Evolutionary conservation across 257 asterid species (phyloP).

Genomic region (Solanum tarapatanum): DNA sequence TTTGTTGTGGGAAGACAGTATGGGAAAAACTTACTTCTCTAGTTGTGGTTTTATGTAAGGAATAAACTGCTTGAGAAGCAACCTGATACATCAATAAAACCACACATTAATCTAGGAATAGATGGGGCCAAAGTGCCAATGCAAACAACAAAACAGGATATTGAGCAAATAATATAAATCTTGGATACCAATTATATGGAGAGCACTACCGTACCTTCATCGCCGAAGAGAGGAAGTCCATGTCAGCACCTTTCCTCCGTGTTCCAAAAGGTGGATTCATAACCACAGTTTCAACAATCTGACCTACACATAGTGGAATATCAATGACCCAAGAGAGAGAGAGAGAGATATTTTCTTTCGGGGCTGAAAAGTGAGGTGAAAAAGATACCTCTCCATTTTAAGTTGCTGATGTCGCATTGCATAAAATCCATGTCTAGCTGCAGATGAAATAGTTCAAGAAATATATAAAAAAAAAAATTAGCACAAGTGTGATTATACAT

Average conservation of each 20-base stretch:
- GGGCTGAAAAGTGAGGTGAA: not conserved
- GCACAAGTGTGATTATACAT: not conserved
- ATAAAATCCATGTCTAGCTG: constrained; percentile 73
- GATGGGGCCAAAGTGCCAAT: not conserved
- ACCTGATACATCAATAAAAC: constrained; percentile 38
- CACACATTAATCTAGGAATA: not conserved
- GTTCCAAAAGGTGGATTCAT: constrained; percentile 99
- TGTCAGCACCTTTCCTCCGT: constrained; percentile 90
- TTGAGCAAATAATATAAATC: not conserved
- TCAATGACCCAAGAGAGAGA: not conserved
- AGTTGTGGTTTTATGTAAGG: constrained; percentile 90
- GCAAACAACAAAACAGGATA: not conserved
- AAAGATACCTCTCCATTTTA: constrained; percentile 50
- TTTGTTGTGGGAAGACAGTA: not conserved
- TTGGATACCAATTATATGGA: not conserved
- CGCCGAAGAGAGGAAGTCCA: constrained; percentile 70
- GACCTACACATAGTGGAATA: constrained; percentile 31
- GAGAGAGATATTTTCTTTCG: not conserved
- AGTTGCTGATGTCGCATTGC: constrained; percentile 57
- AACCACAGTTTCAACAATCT: constrained; percentile 60
- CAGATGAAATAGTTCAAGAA: constrained; percentile 11
- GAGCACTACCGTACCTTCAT: constrained; percentile 42
- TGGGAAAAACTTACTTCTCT: constrained; percentile 58
- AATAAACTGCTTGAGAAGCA: constrained; percentile 89
- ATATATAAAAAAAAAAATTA: not conserved